These are phyloP conservation scores for Talaromyces pinophilus DNA, from an alignment of 2,329 filamentous ascomycete genomes.

Conservation along the genomic window DNA sequence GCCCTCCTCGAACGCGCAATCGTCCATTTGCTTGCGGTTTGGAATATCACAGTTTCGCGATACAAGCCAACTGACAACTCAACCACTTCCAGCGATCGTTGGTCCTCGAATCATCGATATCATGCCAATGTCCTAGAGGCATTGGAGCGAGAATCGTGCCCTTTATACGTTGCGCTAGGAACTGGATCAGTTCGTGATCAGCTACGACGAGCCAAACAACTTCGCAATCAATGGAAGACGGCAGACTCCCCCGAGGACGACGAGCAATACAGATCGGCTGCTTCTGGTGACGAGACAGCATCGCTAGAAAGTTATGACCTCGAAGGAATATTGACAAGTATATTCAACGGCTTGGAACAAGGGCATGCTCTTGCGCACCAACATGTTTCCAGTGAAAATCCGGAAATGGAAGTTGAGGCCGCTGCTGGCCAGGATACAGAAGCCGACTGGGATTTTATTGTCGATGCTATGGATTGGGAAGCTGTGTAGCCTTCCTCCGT, in stretches of 20 bases:
- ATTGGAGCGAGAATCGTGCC: constrained; percentile 59
- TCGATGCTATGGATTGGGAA: constrained; percentile 64
- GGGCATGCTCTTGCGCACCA: constrained; percentile 56
- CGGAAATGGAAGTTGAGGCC: constrained; percentile 17
- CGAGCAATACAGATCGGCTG: not conserved
- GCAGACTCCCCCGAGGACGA: constrained; percentile 22
- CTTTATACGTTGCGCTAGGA: constrained; percentile 60
- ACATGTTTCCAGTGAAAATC: constrained; percentile 42
- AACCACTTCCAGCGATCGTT: constrained; percentile 23
- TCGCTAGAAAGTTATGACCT: constrained; percentile 62
- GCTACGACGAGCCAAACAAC: constrained; percentile 38
- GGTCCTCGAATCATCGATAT: constrained; percentile 56
- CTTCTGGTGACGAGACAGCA: not conserved
- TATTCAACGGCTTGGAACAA: constrained; percentile 61
- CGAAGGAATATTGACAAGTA: constrained; percentile 57
- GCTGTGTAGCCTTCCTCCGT: constrained; percentile 29
- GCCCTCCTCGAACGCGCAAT: constrained; percentile 70
- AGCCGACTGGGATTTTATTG: constrained; percentile 59
- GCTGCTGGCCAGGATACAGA: constrained; percentile 32
- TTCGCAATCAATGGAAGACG: constrained; percentile 23
- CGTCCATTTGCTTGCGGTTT: constrained; percentile 66
- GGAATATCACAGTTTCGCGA: constrained; percentile 56
- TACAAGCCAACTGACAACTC: constrained; percentile 21
- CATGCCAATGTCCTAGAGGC: constrained; percentile 69
- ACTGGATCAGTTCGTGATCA: constrained; percentile 57